Percentiles rank a stretch among this genome's conserved stretches.
Conservation (phyloP, 2,329 filamentous ascomycete species). For the Aspergillus latus region DNA sequence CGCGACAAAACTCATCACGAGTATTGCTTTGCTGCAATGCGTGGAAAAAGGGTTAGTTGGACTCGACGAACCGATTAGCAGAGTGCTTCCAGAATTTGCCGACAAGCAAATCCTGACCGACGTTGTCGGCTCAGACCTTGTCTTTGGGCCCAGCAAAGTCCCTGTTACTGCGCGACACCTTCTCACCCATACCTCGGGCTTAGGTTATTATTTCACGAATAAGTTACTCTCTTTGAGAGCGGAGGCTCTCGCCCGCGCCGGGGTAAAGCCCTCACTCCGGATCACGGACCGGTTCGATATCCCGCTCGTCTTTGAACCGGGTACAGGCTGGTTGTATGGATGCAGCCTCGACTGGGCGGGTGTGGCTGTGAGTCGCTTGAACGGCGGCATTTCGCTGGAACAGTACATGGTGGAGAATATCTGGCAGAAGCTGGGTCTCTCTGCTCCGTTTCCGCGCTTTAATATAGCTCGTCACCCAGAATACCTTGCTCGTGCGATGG, state of each 20-base stretch:
- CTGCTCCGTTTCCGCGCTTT: constrained; percentile 1
- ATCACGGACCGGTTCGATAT: neutral
- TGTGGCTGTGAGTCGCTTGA: constrained; percentile 3
- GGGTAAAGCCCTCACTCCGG: neutral
- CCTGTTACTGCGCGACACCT: constrained; percentile 9
- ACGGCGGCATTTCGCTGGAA: neutral
- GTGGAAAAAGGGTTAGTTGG: constrained; percentile 54
- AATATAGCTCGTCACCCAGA: constrained; percentile 1
- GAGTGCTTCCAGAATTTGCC: constrained; percentile 51
- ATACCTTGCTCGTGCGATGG: neutral
- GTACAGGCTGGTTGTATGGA: constrained; percentile 7
- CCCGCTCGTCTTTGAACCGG: constrained; percentile 10
- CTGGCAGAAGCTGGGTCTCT: neutral
- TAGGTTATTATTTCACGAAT: constrained; percentile 5
- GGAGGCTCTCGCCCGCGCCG: neutral
- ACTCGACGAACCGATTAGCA: constrained; percentile 49
- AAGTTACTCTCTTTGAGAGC: neutral
- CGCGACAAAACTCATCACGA: constrained; percentile 50
- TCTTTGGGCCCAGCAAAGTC: neutral
- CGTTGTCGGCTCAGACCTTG: constrained; percentile 41
- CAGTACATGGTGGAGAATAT: constrained; percentile 10
- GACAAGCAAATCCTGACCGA: constrained; percentile 50
- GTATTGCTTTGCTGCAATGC: constrained; percentile 55
- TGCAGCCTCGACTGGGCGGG: constrained; percentile 13
- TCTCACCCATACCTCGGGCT: constrained; percentile 5